A percentile compares a stretch with the other conserved stretches of the same genome.
Evolutionary conservation across 768 basidiomycete species (phyloP).

Genomic region (Mycena rebaudengoi): DNA sequence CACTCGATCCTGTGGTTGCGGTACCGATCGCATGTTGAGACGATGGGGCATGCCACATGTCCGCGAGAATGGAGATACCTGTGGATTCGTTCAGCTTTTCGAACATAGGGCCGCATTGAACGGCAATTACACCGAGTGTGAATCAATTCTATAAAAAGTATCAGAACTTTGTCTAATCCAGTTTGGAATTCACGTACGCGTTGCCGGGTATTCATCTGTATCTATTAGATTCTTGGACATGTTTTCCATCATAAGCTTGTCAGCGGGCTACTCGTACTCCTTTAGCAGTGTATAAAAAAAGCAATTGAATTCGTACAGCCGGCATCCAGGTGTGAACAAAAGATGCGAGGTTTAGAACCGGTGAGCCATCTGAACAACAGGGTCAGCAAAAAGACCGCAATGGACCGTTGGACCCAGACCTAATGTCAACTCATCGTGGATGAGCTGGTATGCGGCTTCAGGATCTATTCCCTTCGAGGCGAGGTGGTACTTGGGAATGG

Average conservation of each 20-base stretch:
- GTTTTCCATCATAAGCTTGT: slow-evolving; percentile 68
- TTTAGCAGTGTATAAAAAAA: not conserved
- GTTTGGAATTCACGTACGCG: slow-evolving; percentile 47
- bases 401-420: slow-evolving; percentile 51
- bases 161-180: not conserved
- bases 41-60: slow-evolving; percentile 75
- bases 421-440: slow-evolving; percentile 64
- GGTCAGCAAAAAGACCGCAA: slow-evolving; percentile 24
- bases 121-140: slow-evolving; percentile 57
- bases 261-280: slow-evolving; percentile 42
- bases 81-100: slow-evolving; percentile 5
- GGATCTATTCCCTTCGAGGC: slow-evolving; percentile 58
- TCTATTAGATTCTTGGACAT: slow-evolving; percentile 72
- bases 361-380: slow-evolving; percentile 57
- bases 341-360: slow-evolving; percentile 70
- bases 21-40: slow-evolving; percentile 71
- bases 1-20: slow-evolving; percentile 75
- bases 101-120: not conserved
- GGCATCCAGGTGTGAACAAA: slow-evolving; percentile 74
- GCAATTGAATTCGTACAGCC: slow-evolving; percentile 19
- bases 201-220: slow-evolving; percentile 72
- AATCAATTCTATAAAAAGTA: slow-evolving; percentile 48
- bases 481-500: slow-evolving; percentile 71
- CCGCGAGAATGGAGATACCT: slow-evolving; percentile 62
- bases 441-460: slow-evolving; percentile 63